Percentiles rank a stretch among this genome's conserved stretches.
Evolutionary conservation across 2,329 filamentous ascomycete genomes (phyloP).

Genomic region (Monosporascus sp.): DNA sequence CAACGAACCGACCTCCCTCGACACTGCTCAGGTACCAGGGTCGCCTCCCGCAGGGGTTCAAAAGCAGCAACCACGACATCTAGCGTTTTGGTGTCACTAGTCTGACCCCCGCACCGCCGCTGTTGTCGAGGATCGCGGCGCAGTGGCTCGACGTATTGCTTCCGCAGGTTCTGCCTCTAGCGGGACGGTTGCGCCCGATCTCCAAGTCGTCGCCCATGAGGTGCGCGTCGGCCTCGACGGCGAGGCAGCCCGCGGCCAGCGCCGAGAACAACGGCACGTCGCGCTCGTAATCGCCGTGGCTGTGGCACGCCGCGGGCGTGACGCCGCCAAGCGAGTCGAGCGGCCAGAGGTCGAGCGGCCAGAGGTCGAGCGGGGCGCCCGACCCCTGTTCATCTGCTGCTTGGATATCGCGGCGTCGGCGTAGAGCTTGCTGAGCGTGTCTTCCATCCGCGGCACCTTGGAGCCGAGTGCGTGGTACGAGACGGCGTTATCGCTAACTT

Average conservation of each 20-base stretch:
- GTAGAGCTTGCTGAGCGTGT: constrained; percentile 22
- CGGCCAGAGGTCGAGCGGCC: constrained; percentile 24
- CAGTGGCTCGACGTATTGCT: constrained; percentile 23
- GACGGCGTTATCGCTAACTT: constrained; percentile 19
- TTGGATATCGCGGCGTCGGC: constrained; percentile 13
- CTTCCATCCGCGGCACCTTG: constrained; percentile 18
- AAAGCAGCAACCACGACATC: constrained; percentile 22
- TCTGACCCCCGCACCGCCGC: no score
- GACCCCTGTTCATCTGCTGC: constrained; percentile 19
- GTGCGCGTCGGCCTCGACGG: constrained; percentile 24
- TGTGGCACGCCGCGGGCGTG: constrained; percentile 20
- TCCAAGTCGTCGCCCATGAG: constrained; percentile 15
- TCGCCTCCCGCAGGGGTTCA: constrained; percentile 22
- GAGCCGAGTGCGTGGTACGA: constrained; percentile 24
- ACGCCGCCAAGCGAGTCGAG: constrained; percentile 19
- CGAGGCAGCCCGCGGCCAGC: constrained; percentile 21
- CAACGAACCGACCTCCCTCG: constrained; percentile 16
- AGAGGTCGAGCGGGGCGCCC: constrained; percentile 20
- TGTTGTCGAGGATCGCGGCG: constrained; percentile 22
- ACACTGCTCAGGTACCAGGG: constrained; percentile 23
- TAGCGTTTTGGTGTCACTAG: constrained; percentile 14
- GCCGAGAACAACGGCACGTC: constrained; percentile 21
- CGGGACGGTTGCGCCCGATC: constrained; percentile 20
- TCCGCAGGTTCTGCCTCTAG: constrained; percentile 18
- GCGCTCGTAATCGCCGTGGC: constrained; percentile 25